Conservation (phyloP, 306 rosid species). For the Psophocarpus tetragonolobus region DNA sequence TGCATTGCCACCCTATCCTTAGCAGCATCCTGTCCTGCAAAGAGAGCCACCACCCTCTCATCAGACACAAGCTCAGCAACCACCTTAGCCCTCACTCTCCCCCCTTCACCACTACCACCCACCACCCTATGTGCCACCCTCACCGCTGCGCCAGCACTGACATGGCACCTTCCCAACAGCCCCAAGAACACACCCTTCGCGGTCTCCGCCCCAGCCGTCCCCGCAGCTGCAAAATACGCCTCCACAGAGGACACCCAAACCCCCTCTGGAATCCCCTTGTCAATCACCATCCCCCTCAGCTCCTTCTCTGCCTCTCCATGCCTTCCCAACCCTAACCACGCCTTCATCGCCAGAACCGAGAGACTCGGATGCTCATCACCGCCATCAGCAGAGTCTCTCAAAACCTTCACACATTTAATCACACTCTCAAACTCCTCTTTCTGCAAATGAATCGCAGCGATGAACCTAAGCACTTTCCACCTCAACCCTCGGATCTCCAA, state of each 20-base stretch:
- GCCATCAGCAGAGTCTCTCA: slow-evolving; percentile 66
- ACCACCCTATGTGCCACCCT: slow-evolving; percentile 71
- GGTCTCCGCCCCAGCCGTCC: slow-evolving; percentile 90
- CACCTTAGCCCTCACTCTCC: slow-evolving; percentile 73
- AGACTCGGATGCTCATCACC: slow-evolving; percentile 87
- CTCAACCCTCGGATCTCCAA: slow-evolving; percentile 55
- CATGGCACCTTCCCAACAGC: slow-evolving; percentile 79
- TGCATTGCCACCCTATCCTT: slow-evolving; percentile 82
- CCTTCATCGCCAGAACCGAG: slow-evolving; percentile 91
- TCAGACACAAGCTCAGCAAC: slow-evolving; percentile 88
- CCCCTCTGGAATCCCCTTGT: slow-evolving; percentile 76
- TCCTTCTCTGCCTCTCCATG: slow-evolving; percentile 85
- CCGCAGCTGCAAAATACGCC: slow-evolving; percentile 69
- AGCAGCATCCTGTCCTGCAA: slow-evolving; percentile 55
- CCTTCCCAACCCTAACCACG: slow-evolving; percentile 83
- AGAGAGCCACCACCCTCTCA: slow-evolving; percentile 80
- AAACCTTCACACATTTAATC: slow-evolving; percentile 81
- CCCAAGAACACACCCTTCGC: slow-evolving; percentile 89
- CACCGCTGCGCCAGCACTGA: slow-evolving; percentile 84
- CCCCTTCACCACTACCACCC: slow-evolving; percentile 57
- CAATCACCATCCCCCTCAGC: slow-evolving; percentile 80
- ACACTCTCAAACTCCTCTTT: slow-evolving; percentile 80
- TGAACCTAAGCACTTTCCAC: slow-evolving; percentile 74
- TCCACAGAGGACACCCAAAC: slow-evolving; percentile 92
- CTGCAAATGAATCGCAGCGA: slow-evolving; percentile 84